Percentiles rank a stretch among this genome's conserved stretches.
phyloP scores from a whole-genome alignment of 2,329 filamentous ascomycete species.

The Pseudogymnoascus sp. region DNA sequence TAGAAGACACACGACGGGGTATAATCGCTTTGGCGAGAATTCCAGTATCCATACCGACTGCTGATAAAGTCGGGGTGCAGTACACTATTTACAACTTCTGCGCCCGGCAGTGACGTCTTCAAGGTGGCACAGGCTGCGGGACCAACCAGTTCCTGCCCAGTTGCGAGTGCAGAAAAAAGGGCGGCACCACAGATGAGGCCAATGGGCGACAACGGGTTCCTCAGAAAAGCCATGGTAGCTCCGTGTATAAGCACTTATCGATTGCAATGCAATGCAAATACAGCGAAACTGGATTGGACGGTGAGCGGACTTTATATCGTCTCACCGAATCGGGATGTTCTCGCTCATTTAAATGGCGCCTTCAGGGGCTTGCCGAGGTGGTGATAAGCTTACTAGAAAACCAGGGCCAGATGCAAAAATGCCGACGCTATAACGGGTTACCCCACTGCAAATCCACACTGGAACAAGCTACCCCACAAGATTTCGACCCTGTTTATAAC shows the following conservation, averaged over 20 bases:
- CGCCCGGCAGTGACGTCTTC: not conserved
- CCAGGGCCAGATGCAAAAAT: not conserved
- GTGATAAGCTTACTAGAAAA: not conserved
- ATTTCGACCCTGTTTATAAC: not conserved
- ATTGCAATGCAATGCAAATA: not conserved
- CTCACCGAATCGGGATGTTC: not conserved
- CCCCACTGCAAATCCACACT: conserved; percentile 2
- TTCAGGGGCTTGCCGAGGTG: not conserved
- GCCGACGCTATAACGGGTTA: not conserved
- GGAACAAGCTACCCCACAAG: not conserved
- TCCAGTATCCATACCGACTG: conserved; percentile 12
- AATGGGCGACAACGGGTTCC: not conserved
- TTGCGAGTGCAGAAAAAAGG: not conserved
- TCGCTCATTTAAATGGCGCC: not conserved
- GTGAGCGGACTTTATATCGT: not conserved
- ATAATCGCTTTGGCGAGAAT: conserved; percentile 15
- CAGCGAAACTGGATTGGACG: not conserved
- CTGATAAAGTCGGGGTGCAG: not conserved
- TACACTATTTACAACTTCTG: not conserved
- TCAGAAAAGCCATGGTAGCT: not conserved
- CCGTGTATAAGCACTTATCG: not conserved
- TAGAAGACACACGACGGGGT: conserved; percentile 19
- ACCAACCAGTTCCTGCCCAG: not conserved
- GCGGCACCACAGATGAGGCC: not conserved
- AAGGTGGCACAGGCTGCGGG: not conserved